phyloP scores from a whole-genome alignment of 129 eudicot species.

The carrot (Daucus carota) region DNA sequence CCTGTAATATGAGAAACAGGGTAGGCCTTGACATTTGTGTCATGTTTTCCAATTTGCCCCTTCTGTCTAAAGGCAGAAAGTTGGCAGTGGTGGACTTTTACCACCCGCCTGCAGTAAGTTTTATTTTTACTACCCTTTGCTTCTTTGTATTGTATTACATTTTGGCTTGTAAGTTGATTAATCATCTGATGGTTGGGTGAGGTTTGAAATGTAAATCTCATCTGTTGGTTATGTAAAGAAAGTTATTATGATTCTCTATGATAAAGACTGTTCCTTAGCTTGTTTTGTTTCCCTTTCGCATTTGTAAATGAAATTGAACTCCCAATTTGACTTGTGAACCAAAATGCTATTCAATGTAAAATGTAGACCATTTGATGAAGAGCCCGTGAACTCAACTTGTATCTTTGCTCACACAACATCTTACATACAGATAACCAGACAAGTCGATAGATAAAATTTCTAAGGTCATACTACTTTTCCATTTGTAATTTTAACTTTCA shows the following conservation, averaged over 20 bases:
- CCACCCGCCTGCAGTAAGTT: constrained; percentile 54
- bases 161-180: no score
- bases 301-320: background rate
- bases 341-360: background rate
- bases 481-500: no score
- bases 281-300: background rate
- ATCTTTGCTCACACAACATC: background rate
- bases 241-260: background rate
- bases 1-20: constrained; percentile 16
- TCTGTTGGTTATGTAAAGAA: constrained; percentile 1
- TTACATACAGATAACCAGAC: no score
- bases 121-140: background rate
- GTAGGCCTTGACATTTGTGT: constrained; percentile 9
- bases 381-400: background rate
- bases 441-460: background rate
- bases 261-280: background rate
- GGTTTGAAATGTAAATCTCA: constrained; percentile 6
- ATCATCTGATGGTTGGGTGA: constrained; percentile 3
- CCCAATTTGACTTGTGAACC: background rate
- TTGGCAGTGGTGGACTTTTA: constrained; percentile 59
- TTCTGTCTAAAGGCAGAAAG: constrained; percentile 24
- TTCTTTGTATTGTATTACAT: background rate
- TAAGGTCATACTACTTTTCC: no score
- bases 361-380: background rate
- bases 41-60: constrained; percentile 14